These are phyloP conservation scores for Yarrowia porcina DNA, from an alignment of 805 yeast genomes.

Conservation along the genomic window DNA sequence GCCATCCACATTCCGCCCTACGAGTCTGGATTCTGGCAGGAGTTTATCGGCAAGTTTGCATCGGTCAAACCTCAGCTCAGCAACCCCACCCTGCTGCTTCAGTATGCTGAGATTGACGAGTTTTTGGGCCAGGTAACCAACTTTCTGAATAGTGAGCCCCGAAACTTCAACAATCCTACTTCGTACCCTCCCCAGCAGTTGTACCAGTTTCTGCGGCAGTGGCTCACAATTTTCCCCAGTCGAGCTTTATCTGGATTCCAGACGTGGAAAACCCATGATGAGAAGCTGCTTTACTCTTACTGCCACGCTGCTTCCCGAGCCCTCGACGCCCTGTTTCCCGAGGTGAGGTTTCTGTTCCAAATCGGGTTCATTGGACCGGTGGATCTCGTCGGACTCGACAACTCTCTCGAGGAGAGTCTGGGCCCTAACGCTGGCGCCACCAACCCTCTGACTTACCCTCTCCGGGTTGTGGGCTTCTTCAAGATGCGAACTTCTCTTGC, in stretches of 20 bases:
- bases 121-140: neutral
- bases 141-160: neutral
- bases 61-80: conserved; percentile 9
- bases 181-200: conserved; percentile 32
- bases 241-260: conserved; percentile 29
- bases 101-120: neutral
- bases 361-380: conserved; percentile 41
- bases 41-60: conserved; percentile 32
- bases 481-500: conserved; percentile 15
- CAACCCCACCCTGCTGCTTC: neutral
- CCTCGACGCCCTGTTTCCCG: conserved; percentile 41
- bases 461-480: conserved; percentile 9
- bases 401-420: conserved; percentile 12
- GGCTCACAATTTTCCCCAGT: conserved; percentile 35
- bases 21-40: conserved; percentile 35
- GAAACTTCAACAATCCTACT: neutral
- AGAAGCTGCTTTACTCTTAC: conserved; percentile 35
- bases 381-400: conserved; percentile 30
- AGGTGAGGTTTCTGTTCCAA: conserved; percentile 40
- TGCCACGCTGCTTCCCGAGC: conserved; percentile 40
- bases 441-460: conserved; percentile 5
- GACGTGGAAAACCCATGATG: conserved; percentile 1
- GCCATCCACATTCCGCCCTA: conserved; percentile 39
- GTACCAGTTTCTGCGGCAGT: conserved; percentile 32
- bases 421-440: neutral